These are phyloP conservation scores for Selaginella moellendorffii DNA, from an alignment of 75 land plant species.

Conservation along the genomic window DNA sequence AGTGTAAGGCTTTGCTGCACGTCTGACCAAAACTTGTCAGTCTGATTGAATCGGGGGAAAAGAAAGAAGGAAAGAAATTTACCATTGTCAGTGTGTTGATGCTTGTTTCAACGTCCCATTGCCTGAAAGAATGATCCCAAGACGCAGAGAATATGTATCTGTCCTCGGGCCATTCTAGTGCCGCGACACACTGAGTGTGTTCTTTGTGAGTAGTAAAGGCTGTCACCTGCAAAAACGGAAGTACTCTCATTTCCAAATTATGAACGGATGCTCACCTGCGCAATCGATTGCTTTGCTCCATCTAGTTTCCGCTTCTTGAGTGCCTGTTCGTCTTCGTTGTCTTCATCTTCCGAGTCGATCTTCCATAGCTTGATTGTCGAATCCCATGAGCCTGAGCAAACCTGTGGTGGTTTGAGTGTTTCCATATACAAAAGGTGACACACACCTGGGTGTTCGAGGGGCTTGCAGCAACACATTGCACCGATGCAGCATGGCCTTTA, in stretches of 20 bases:
- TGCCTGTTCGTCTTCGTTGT: slow-evolving; percentile 25
- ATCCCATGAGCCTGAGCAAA: slow-evolving; percentile 96
- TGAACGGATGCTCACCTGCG: slow-evolving; percentile 15
- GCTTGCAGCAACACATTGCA: slow-evolving; percentile 47
- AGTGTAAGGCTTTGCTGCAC: slow-evolving; percentile 63
- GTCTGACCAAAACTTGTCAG: slow-evolving; percentile 22
- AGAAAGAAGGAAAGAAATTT: background rate
- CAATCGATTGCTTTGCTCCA: background rate
- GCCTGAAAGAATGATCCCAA: slow-evolving; percentile 84
- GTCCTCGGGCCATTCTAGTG: slow-evolving; percentile 53
- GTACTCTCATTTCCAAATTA: slow-evolving; percentile 16
- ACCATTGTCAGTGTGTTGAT: slow-evolving; percentile 52
- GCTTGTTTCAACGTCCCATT: slow-evolving; percentile 82
- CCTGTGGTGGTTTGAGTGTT: slow-evolving; percentile 22
- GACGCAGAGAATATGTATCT: slow-evolving; percentile 62
- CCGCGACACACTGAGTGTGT: slow-evolving; percentile 70
- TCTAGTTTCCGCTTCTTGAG: slow-evolving; percentile 47
- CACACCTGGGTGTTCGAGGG: slow-evolving; percentile 51
- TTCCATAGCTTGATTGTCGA: slow-evolving; percentile 65
- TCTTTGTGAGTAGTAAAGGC: slow-evolving; percentile 54
- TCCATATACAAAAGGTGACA: background rate
- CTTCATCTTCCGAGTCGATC: slow-evolving; percentile 27
- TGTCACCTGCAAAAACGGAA: slow-evolving; percentile 29
- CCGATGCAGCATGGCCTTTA: slow-evolving; percentile 54
- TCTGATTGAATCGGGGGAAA: background rate